Base-by-base conservation (phyloP, 306 rosid genomes). In the Nissolia schottii region DNA sequence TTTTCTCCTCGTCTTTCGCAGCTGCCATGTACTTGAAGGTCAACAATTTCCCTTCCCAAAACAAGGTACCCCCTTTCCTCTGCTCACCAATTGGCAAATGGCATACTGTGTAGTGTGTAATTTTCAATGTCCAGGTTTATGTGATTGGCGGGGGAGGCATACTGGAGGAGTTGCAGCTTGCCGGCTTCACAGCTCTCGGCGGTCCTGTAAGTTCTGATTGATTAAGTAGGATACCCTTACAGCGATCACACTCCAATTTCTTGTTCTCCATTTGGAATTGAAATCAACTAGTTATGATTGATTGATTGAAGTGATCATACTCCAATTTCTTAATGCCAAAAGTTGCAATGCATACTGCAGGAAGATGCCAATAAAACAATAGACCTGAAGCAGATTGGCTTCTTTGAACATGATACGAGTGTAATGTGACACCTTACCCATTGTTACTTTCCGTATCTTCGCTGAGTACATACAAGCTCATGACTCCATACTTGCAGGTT, bases 1-100 rank as follows among this genome's bases (percentile, higher is more conserved):
- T 94, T 58, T 89, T 94, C 86, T 87, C 95, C 61, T 94, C 98
- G 16, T 94, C 98, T 22, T 94, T 87, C 76, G 97, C 98, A 4
- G 96, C 98, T 55, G 98, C 98, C 51, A 87, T 86, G 97, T 94
- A 71, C 81, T 77, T 94, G 91, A 90, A 94, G 79, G 76, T 82
- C 88, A 85, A 87, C 50, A 68, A 82, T 57, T 91, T 86, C 72
- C 90, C 97, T 24, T 23, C 61, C 24, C 86, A 89, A 64, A 91
- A 91, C 61, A 94, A 94, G 98, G 98, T 94, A 22, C 24, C 57
- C 23, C 16, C 2, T 45, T 67, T 67, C 20, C 5, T 22, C 10
- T 23, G n/a, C 41, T 43, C 1, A 16, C 5, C 12, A 35, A n/a
- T 29, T 50, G 8, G 8, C 32, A 18, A 15, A 13, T 68, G 45